Conservation (phyloP, 2,329 filamentous ascomycete genomes). For the Teratosphaeria viscida region DNA sequence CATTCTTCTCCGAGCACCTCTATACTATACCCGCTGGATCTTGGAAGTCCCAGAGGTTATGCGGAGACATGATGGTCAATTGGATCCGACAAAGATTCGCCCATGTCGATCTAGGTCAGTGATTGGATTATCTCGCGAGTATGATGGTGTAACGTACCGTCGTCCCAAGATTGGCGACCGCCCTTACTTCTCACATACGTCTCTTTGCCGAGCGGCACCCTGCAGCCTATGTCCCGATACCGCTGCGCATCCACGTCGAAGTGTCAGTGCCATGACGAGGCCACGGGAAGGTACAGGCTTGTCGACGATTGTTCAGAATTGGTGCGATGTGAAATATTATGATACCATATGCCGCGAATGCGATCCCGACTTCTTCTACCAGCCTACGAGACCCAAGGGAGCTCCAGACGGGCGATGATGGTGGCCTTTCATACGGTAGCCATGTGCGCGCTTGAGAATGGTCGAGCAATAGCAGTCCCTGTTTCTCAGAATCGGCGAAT, state of each 20-base stretch:
- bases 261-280: not conserved
- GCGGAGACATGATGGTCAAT: not conserved
- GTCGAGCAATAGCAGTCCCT: not conserved
- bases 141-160: not conserved
- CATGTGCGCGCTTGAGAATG: no score
- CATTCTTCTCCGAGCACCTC: not conserved
- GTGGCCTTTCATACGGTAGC: no score
- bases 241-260: not conserved
- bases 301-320: not conserved
- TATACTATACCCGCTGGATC: not conserved
- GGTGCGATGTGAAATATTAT: no score
- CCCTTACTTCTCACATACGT: not conserved
- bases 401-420: no score
- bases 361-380: not conserved
- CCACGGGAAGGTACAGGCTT: not conserved
- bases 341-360: not conserved
- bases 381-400: not conserved
- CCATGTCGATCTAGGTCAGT: not conserved
- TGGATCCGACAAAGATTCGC: not conserved
- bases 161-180: not conserved
- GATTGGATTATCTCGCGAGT: not conserved
- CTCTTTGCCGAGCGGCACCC: not conserved
- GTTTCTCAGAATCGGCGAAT: not conserved
- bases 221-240: not conserved
- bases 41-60: not conserved